Evolutionary conservation across 108 stramenopile genomes (phyloP).

Genomic region (Pseudonitzschia delicatissima): DNA sequence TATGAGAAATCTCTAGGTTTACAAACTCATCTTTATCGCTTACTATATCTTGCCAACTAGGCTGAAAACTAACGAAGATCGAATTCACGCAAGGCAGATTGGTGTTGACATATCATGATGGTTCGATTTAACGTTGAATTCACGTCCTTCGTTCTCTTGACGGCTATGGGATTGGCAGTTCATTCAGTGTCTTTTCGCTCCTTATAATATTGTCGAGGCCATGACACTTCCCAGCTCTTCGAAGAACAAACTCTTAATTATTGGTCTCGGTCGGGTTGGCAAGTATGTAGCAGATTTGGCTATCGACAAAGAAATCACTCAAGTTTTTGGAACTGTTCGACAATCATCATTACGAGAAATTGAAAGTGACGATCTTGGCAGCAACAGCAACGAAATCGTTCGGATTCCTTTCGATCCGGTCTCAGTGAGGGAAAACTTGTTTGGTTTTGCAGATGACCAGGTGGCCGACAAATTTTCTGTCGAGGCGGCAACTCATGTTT

Average conservation of each 20-base stretch:
- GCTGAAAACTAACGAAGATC: too few species aligned
- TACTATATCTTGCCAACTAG: too few species aligned
- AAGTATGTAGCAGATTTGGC: constrained; percentile 14
- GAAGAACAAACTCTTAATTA: constrained; percentile 21
- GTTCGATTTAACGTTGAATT: too few species aligned
- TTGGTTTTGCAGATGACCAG: not conserved
- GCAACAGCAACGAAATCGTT: constrained; percentile 14
- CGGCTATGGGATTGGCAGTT: too few species aligned
- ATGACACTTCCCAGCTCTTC: too few species aligned
- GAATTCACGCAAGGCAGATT: too few species aligned
- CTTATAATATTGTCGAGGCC: too few species aligned
- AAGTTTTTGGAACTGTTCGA: constrained; percentile 14
- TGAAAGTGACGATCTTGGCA: not conserved
- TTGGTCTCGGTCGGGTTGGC: constrained; percentile 38
- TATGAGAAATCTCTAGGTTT: too few species aligned
- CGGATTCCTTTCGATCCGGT: constrained; percentile 14
- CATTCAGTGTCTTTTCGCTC: too few species aligned
- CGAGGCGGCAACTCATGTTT: constrained; percentile 26
- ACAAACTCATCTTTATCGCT: too few species aligned
- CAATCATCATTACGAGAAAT: not conserved
- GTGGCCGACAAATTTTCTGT: not conserved
- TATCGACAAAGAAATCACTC: not conserved
- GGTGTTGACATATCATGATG: too few species aligned
- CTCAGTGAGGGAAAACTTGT: not conserved
- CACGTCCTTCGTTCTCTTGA: too few species aligned